Base-by-base conservation (phyloP, 768 basidiomycete species). In the Kwoniella shandongensis region DNA sequence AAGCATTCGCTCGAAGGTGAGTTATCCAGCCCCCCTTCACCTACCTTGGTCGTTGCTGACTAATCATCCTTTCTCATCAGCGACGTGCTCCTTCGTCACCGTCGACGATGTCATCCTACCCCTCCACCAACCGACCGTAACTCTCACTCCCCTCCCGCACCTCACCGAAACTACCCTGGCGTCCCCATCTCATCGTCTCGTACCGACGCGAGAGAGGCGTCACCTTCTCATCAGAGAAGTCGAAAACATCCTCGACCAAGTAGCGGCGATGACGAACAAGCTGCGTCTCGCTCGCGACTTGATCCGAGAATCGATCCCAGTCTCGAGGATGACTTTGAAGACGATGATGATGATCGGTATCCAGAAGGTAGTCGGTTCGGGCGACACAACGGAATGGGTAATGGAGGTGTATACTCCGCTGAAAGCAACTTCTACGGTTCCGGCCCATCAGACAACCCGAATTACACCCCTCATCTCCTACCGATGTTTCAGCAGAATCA, bases 11-110 rank as follows among this genome's bases (percentile, higher is more conserved):
- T 4, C 45, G 78, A 63, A 77, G 77, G 77, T 76, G 27, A 44
- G 68, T 41, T 18, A 44, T 29, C 36, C 36, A 48, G n/a, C 22
- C 36, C 20, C 25, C 20, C 23, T 51, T 10, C 15, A 15, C 22
- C 17, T 20, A 10, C 38, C 23, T 6, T 22, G 39, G 27, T 41
- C 26, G 22, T 6, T 29, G 32, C 60, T 54, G 26, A 53, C 56
- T 39, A 47, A 49, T 50, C 41, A 26, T 10, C 22, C 12, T 20
- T 20, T 30, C 17, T 39, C 30, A 42, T 15, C 48, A 76, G 75
- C 54, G 78, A 78, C 50, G 78, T 78, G 5, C 70, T 78, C 1
- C 66, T 78, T 13, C 67, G 78, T 15, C 78, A 78, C 47, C 61
- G 75, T 22, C 60, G 77, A 17, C 57, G 76, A 47, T 78, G 77